A percentile compares a stretch with the other conserved stretches of the same genome.
These are phyloP conservation scores for Backusella parvicylindrica DNA, from an alignment of 192 early-diverging fungal species.

Conservation along the genomic window DNA sequence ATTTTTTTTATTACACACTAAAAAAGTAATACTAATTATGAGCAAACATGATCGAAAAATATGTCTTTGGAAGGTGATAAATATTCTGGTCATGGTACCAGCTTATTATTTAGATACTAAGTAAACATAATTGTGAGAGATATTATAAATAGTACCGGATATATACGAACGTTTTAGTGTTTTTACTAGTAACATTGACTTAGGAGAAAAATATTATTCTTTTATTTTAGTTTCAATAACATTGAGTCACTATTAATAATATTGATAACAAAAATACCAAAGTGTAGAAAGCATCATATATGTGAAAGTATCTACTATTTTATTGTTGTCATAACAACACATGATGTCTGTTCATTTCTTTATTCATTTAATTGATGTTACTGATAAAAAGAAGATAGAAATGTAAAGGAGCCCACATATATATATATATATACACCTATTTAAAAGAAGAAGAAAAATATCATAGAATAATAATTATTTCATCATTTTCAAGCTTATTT, in stretches of 20 bases:
- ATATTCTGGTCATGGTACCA: background rate
- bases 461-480: background rate
- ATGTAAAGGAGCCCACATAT: no score
- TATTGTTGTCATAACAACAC: background rate
- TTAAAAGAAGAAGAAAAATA: background rate
- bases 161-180: no score
- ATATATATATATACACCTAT: background rate
- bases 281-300: no score
- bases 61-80: background rate
- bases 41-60: background rate
- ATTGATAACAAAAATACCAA: no score
- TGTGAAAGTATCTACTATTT: background rate
- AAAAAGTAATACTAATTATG: no score
- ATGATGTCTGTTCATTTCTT: background rate
- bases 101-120: background rate
- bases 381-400: background rate
- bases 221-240: background rate
- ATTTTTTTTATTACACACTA: no score
- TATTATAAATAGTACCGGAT: background rate
- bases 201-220: background rate
- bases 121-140: background rate
- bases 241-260: background rate
- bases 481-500: background rate
- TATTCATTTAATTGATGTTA: background rate
- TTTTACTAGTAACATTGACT: no score